Percentiles rank a stretch among this genome's conserved stretches.
These are phyloP conservation scores for Trichophyton rubrum DNA, from an alignment of 2,329 filamentous ascomycete genomes.

Conservation along the genomic window DNA sequence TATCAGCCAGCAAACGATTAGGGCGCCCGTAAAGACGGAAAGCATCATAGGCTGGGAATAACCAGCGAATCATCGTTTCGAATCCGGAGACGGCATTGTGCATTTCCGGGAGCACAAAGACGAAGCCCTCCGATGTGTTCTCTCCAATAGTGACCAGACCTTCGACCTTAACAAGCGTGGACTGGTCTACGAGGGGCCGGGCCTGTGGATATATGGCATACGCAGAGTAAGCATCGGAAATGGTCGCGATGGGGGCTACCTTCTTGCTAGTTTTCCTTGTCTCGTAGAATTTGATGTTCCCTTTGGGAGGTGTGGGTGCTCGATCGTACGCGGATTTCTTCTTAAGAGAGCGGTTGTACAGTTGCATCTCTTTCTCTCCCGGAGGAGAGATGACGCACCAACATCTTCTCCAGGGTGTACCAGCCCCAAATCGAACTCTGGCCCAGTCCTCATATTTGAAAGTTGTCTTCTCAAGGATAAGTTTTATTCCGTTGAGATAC, in stretches of 20 bases:
- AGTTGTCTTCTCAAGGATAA: conserved; percentile 70
- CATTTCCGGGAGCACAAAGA: conserved; percentile 94
- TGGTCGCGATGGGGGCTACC: conserved; percentile 74
- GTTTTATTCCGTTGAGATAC: conserved; percentile 72
- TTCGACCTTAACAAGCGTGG: conserved; percentile 86
- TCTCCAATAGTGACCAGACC: conserved; percentile 75
- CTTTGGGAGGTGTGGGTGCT: conserved; percentile 58
- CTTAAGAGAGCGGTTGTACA: conserved; percentile 66
- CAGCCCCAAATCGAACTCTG: conserved; percentile 84
- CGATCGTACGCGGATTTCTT: conserved; percentile 79
- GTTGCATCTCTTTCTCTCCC: conserved; percentile 82
- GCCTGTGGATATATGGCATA: conserved; percentile 95
- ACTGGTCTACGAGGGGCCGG: conserved; percentile 85
- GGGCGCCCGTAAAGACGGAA: conserved; percentile 88
- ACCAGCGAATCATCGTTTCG: conserved; percentile 83
- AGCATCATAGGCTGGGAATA: conserved; percentile 89
- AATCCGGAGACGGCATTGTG: conserved; percentile 88
- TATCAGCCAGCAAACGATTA: conserved; percentile 72
- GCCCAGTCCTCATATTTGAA: conserved; percentile 85
- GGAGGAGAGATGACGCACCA: conserved; percentile 93
- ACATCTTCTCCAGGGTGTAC: conserved; percentile 88
- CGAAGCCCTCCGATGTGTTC: conserved; percentile 61
- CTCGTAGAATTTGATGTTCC: conserved; percentile 91
- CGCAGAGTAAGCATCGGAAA: conserved; percentile 79
- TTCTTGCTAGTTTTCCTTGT: conserved; percentile 80